These are phyloP conservation scores for Penicillium sp. DNA, from an alignment of 2,329 filamentous ascomycete species.

Conservation along the genomic window DNA sequence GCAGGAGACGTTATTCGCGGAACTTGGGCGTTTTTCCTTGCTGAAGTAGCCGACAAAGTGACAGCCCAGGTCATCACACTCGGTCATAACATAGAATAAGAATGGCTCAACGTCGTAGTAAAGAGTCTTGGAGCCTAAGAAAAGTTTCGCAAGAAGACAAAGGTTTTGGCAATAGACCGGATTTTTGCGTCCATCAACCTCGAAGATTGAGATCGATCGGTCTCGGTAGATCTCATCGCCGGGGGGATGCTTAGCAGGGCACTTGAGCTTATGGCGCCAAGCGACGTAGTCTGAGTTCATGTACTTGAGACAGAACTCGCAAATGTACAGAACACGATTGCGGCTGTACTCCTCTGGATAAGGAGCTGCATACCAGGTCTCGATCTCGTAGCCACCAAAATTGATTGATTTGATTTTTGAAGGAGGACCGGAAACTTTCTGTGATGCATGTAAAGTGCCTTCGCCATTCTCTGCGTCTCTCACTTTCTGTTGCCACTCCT, in stretches of 20 bases:
- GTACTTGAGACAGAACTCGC: conserved; percentile 98
- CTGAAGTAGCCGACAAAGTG: conserved; percentile 99
- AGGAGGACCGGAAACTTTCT: conserved; percentile 76
- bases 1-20: conserved; percentile 95
- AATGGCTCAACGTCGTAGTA: conserved; percentile 99
- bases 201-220: conserved; percentile 89
- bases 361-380: conserved; percentile 97
- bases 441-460: conserved; percentile 59
- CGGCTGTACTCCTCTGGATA: conserved; percentile 98
- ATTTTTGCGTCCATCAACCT: conserved; percentile 92
- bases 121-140: conserved; percentile 94
- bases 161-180: conserved; percentile 95
- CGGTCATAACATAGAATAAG: conserved; percentile 96
- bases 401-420: conserved; percentile 99
- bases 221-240: conserved; percentile 98
- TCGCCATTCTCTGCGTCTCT: conserved; percentile 61
- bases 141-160: conserved; percentile 91
- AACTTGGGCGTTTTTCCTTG: conserved; percentile 93
- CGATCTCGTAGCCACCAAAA: conserved; percentile 95
- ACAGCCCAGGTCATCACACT: conserved; percentile 79
- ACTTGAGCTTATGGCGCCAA: conserved; percentile 96
- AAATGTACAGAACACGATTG: conserved; percentile 95
- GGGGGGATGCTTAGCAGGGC: conserved; percentile 90
- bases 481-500: conserved; percentile 75
- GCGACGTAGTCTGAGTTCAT: conserved; percentile 99